phyloP scores from a whole-genome alignment of 192 early-diverging fungal species.

The Gaertneriomyces semiglobifer region DNA sequence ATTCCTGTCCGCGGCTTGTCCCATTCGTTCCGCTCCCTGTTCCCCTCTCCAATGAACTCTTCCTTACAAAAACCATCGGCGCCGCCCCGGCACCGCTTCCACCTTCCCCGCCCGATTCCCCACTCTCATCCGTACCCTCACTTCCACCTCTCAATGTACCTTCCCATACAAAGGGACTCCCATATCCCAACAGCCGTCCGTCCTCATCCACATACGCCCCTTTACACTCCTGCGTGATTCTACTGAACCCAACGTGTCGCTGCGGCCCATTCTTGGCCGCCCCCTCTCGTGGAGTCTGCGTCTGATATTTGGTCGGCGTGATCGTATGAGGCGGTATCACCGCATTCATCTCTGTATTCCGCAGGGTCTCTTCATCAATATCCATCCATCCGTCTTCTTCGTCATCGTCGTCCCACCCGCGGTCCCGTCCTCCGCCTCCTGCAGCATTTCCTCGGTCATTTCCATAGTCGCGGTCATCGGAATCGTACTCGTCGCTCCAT shows the following conservation, averaged over 20 bases:
- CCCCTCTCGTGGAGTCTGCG: too few species aligned
- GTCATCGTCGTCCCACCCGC: slow-evolving; percentile 12
- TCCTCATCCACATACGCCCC: neutral
- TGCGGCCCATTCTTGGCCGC: slow-evolving; percentile 22
- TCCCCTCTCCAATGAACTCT: too few species aligned
- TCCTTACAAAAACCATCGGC: too few species aligned
- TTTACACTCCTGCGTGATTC: neutral
- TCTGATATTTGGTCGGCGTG: too few species aligned
- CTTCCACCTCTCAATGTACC: slow-evolving; percentile 7
- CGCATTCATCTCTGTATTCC: slow-evolving; percentile 43
- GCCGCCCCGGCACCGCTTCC: too few species aligned
- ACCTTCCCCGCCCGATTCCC: slow-evolving; percentile 1
- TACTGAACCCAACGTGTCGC: slow-evolving; percentile 9
- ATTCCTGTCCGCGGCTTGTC: too few species aligned
- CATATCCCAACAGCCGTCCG: slow-evolving; percentile 13
- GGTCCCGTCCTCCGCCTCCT: too few species aligned
- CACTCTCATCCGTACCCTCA: slow-evolving; percentile 1
- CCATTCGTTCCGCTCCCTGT: too few species aligned
- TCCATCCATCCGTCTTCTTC: slow-evolving; percentile 18
- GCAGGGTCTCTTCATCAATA: slow-evolving; percentile 37
- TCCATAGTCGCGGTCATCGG: slow-evolving; percentile 20
- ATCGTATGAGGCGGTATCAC: slow-evolving; percentile 10
- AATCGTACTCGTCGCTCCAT: too few species aligned
- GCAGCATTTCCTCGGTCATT: slow-evolving; percentile 1
- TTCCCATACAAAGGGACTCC: slow-evolving; percentile 13